Conservation (phyloP, 164 flowering plant species). For the Vitis vinifera region ASM3070453v1 NC_081812.1:17131001-17131500, state of each 20-base stretch:
- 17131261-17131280: background rate
- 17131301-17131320: constrained; percentile 1
- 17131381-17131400: background rate
- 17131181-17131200: constrained; percentile 4
- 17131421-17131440: background rate
- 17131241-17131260: background rate
- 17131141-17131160: background rate
- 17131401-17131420: background rate
- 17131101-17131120: constrained; percentile 3
- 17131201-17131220: constrained; percentile 3
- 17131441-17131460: constrained; percentile 11
- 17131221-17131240: constrained; percentile 15
- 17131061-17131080: constrained; percentile 8
- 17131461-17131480: background rate
- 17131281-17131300: background rate
- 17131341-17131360: background rate
- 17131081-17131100: constrained; percentile 4
- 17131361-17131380: background rate
- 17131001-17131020: constrained; percentile 3
- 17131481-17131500: background rate
- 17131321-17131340: background rate
- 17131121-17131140: background rate
- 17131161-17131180: constrained; percentile 1
- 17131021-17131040: background rate
- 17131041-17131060: background rate